phyloP scores from a whole-genome alignment of 257 asterid species.

The Gentiana straminea region DNA sequence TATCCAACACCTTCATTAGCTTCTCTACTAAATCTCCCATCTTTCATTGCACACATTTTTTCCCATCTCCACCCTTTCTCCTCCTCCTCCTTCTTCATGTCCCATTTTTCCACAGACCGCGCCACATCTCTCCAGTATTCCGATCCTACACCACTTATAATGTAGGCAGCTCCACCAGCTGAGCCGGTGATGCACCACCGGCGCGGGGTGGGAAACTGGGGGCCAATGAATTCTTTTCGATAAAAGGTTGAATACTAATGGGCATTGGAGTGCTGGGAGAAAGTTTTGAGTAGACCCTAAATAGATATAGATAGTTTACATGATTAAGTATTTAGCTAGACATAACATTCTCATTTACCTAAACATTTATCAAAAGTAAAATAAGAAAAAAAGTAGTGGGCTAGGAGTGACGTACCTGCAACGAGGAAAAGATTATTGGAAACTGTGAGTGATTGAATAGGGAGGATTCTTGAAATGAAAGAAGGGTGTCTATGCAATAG shows the following conservation, averaged over 20 bases:
- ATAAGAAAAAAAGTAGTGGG: no score
- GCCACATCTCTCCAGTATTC: slow-evolving; percentile 40
- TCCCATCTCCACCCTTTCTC: slow-evolving; percentile 67
- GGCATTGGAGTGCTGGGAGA: slow-evolving; percentile 43
- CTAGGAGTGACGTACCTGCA: slow-evolving; percentile 5
- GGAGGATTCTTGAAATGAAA: slow-evolving; percentile 48
- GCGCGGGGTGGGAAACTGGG: slow-evolving; percentile 38
- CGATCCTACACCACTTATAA: slow-evolving; percentile 50
- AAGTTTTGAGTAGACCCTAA: slow-evolving; percentile 37
- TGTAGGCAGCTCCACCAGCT: slow-evolving; percentile 24
- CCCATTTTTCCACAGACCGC: slow-evolving; percentile 60
- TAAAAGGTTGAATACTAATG: slow-evolving; percentile 47
- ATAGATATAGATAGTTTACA: no score
- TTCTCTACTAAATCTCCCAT: slow-evolving; percentile 65
- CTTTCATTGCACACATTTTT: slow-evolving; percentile 25
- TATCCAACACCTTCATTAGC: slow-evolving; percentile 51
- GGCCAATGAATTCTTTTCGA: slow-evolving; percentile 40
- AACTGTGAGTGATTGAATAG: slow-evolving; percentile 43
- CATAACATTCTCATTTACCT: no score
- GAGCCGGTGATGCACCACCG: slow-evolving; percentile 64
- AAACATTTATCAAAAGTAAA: no score
- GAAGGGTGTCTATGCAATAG: slow-evolving; percentile 51
- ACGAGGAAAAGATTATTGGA: slow-evolving; percentile 29
- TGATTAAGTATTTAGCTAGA: no score
- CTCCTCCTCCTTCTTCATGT: slow-evolving; percentile 16